phyloP scores from a whole-genome alignment of 169 alveolate species.

The Theileria orientalis region DNA sequence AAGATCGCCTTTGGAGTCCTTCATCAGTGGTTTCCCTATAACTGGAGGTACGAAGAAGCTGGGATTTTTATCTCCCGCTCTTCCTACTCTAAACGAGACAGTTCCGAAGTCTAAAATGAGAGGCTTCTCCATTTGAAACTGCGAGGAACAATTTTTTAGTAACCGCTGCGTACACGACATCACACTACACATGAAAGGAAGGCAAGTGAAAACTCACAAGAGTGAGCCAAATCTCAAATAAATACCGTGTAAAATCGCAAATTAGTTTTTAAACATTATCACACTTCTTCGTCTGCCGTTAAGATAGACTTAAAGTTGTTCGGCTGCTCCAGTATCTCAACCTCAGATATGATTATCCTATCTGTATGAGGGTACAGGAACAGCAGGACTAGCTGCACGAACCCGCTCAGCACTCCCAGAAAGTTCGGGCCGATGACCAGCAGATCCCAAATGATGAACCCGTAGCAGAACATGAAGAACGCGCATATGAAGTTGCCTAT shows the following conservation, averaged over 20 bases:
- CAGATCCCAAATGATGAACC: slow-evolving; percentile 72
- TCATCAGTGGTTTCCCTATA: slow-evolving; percentile 65
- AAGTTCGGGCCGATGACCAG: slow-evolving; percentile 71
- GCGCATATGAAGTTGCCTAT: slow-evolving; percentile 70
- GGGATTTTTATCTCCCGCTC: slow-evolving; percentile 73
- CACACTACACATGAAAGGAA: not conserved
- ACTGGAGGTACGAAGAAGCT: slow-evolving; percentile 64
- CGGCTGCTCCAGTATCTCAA: slow-evolving; percentile 56
- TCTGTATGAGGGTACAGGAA: slow-evolving; percentile 46
- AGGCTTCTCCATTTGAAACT: slow-evolving; percentile 38
- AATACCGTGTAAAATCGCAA: not conserved
- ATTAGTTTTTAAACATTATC: not conserved
- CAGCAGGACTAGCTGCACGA: slow-evolving; percentile 48
- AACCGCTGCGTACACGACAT: not conserved
- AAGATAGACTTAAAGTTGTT: slow-evolving; percentile 47
- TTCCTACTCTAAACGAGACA: slow-evolving; percentile 68
- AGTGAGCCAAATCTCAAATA: not conserved
- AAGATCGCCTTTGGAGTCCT: slow-evolving; percentile 9
- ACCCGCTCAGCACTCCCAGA: slow-evolving; percentile 60
- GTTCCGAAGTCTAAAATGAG: slow-evolving; percentile 72
- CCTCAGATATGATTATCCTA: slow-evolving; percentile 46
- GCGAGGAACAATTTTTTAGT: not conserved
- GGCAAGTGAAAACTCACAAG: not conserved
- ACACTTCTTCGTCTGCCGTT: slow-evolving; percentile 28
- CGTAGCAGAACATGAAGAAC: slow-evolving; percentile 72